phyloP scores from a whole-genome alignment of 495 filamentous ascomycete genomes.

The Neohortaea acidophila region DNA sequence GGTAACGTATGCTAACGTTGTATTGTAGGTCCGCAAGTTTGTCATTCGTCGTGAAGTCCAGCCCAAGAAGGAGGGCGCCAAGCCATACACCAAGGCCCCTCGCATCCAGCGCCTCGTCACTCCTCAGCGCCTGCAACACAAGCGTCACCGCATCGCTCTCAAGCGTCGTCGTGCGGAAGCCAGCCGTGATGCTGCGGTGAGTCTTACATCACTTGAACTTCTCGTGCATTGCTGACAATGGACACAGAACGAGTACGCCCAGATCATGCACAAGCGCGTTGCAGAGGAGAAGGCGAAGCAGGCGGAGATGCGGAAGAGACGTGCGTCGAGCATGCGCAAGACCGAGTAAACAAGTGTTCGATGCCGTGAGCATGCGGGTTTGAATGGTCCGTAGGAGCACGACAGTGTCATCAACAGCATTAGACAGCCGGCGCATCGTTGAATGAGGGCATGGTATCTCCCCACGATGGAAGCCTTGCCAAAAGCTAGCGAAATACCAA shows the following conservation, averaged over 20 bases:
- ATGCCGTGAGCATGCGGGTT: no score
- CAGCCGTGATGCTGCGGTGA: constrained; percentile 94
- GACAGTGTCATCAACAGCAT: no score
- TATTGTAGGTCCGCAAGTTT: constrained; percentile 77
- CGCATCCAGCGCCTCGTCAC: constrained; percentile 98
- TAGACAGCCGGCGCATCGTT: no score
- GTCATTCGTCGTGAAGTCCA: constrained; percentile 96
- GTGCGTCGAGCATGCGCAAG: constrained; percentile 93
- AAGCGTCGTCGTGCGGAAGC: constrained; percentile 93
- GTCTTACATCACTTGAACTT: constrained; percentile 25
- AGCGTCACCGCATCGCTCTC: constrained; percentile 89
- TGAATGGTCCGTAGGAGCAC: no score
- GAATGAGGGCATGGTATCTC: no score
- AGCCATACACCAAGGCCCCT: constrained; percentile 97
- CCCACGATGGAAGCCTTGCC: no score
- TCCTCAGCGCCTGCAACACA: constrained; percentile 98
- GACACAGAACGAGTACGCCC: constrained; percentile 68
- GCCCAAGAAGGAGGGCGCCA: constrained; percentile 84
- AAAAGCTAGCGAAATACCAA: no score
- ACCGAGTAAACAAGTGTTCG: no score
- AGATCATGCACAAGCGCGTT: constrained; percentile 87
- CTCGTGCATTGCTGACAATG: background rate
- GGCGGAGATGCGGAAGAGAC: constrained; percentile 82
- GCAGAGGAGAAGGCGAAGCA: constrained; percentile 82
- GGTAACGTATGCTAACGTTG: constrained; percentile 16